Base-by-base conservation (phyloP, 1,284 basidiomycete species). In the Moesziomyces sp. region DNA sequence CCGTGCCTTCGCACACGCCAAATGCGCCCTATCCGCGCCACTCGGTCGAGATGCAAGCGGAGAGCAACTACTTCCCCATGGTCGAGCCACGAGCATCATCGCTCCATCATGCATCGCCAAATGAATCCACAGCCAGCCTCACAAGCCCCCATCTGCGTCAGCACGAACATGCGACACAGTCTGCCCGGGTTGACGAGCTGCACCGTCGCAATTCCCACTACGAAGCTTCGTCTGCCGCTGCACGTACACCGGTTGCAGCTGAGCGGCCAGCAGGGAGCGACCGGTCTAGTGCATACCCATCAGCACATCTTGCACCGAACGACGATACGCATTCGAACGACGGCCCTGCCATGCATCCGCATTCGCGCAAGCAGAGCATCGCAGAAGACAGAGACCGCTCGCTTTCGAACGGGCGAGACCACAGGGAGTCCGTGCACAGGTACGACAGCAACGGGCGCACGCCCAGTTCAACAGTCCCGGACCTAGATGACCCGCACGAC, bases 61-160 rank as follows among this genome's bases (percentile, higher is more conserved):
- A 66, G 45, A 63, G 55, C 52, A 67, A 72, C 24, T 72, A 72
- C 50, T 72, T 72, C 28, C 69, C 69, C 3, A 59, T 50, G 21
- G 38, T 67, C 48, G 53, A 55, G 9, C 48, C 45, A 1, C 26
- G 44, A 28, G 45, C 45, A 30, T 35, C 47, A 10, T 35, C 24
- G 19, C 40, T 30, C 58, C 54, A 54, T 19, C 54, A 54, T 19
- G 43, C 51, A 2, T 54, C 28, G 14, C 43, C 21, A 21, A 46
- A 53, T 16, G 63, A 59, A 14, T 48, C 52, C 38, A 49, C 59
- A 4, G 35, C 52, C 49, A 66, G 63, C 52, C 28, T 58, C 44
- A 68, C 55, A 3, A 68, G 65, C 30, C 58, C 65, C 3, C 58
- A 53, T 40, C 58, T 66, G 46, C 52, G 47, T 28, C 65, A 58